Conservation (phyloP, 208 protist genomes). For the Acanthamoeba healyi region DNA sequence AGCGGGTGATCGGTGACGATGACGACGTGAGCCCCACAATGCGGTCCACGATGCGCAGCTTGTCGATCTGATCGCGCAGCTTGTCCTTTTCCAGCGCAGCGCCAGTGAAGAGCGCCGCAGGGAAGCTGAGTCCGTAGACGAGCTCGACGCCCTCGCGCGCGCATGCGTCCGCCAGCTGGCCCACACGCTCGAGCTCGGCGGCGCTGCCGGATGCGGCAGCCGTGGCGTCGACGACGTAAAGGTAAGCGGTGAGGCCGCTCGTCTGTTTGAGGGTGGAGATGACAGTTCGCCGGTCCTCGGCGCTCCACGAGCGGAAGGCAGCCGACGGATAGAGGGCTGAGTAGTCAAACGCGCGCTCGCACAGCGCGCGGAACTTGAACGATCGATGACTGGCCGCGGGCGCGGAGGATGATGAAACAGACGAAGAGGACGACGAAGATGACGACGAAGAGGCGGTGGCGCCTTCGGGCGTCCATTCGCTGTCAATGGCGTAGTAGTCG, state of each 20-base stretch:
- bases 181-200: neutral
- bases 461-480: slow-evolving; percentile 23
- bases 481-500: slow-evolving; percentile 37
- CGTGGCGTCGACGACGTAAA: neutral
- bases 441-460: neutral
- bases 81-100: neutral
- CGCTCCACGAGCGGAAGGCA: neutral
- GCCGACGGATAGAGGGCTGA: neutral
- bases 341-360: neutral
- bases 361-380: slow-evolving; percentile 36
- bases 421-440: neutral
- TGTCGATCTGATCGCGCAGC: neutral
- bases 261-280: neutral
- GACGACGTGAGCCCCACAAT: neutral
- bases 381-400: neutral
- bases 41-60: neutral
- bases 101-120: neutral
- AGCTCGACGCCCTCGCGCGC: slow-evolving; percentile 10
- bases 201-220: neutral
- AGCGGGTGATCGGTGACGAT: no score
- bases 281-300: neutral
- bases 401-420: slow-evolving; percentile 3
- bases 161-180: neutral
- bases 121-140: slow-evolving; percentile 1
- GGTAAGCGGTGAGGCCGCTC: neutral